Conservation (phyloP, 257 asterid species). For the Solanum verrucosum region DNA sequence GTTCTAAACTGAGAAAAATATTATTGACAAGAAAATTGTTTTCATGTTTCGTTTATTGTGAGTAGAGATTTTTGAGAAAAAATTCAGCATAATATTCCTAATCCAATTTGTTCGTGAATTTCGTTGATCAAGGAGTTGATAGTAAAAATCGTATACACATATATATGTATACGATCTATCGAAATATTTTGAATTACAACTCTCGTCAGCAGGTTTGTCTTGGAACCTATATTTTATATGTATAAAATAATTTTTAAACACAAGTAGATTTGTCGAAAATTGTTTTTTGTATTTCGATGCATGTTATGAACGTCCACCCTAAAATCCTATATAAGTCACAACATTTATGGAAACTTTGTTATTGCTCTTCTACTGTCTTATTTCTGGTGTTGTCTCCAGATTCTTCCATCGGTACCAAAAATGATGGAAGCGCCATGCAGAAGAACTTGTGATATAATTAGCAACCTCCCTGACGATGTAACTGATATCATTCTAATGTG, state of each 20-base stretch:
- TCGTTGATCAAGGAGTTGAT: not conserved
- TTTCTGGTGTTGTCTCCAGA: not conserved
- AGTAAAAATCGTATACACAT: not conserved
- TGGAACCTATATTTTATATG: no score
- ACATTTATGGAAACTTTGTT: not conserved
- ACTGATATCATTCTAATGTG: not conserved
- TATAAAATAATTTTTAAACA: no score
- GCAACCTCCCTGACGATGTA: constrained; percentile 1
- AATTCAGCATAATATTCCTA: not conserved
- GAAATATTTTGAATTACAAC: no score
- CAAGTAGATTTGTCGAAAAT: not conserved
- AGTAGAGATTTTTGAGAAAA: not conserved
- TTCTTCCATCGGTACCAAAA: not conserved
- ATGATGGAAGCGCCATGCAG: not conserved
- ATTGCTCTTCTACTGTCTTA: no score
- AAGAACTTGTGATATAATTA: not conserved
- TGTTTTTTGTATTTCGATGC: no score
- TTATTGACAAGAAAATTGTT: no score
- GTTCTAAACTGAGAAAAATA: no score
- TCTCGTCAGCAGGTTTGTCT: not conserved
- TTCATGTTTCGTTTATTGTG: no score
- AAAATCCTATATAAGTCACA: not conserved
- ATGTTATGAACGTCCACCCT: not conserved
- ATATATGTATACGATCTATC: not conserved
- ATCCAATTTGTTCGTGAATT: not conserved